A percentile compares a stretch with the other conserved stretches of the same genome.
Evolutionary conservation across 2,329 filamentous ascomycete species (phyloP).

Genomic region (Trichophyton schoenleinii): DNA sequence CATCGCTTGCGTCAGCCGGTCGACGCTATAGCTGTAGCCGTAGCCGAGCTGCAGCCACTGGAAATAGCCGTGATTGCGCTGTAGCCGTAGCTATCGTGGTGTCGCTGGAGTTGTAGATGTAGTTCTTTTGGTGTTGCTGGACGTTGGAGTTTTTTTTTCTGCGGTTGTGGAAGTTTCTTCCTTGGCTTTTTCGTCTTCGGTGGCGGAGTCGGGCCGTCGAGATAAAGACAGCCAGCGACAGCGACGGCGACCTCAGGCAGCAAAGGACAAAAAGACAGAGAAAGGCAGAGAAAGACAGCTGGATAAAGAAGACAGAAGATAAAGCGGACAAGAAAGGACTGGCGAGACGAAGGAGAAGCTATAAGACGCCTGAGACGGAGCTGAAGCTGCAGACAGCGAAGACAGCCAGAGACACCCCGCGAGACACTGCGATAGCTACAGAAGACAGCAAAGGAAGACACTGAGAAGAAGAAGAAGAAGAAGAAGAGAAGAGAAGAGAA

Average conservation of each 20-base stretch:
- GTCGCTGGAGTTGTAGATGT: background rate
- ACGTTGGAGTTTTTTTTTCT: background rate
- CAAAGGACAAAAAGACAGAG: background rate
- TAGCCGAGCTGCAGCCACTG: no score
- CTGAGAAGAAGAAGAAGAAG: background rate
- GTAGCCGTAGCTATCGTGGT: background rate
- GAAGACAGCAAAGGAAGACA: background rate
- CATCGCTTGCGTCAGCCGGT: background rate
- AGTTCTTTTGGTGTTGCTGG: background rate
- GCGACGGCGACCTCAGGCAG: background rate
- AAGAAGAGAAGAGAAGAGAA: background rate
- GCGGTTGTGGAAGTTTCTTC: conserved; percentile 8
- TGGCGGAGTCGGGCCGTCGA: background rate
- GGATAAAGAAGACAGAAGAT: background rate
- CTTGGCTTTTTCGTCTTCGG: conserved; percentile 7
- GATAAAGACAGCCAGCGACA: background rate
- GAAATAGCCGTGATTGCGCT: no score
- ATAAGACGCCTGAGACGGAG: no score
- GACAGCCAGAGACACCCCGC: no score
- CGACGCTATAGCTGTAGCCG: background rate
- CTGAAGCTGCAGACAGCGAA: no score
- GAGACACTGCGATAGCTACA: background rate
- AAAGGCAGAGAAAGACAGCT: background rate
- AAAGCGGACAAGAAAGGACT: no score
- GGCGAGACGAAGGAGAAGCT: no score